Base-by-base conservation (phyloP, 306 rosid genomes). In the Cicer judaicum region DNA sequence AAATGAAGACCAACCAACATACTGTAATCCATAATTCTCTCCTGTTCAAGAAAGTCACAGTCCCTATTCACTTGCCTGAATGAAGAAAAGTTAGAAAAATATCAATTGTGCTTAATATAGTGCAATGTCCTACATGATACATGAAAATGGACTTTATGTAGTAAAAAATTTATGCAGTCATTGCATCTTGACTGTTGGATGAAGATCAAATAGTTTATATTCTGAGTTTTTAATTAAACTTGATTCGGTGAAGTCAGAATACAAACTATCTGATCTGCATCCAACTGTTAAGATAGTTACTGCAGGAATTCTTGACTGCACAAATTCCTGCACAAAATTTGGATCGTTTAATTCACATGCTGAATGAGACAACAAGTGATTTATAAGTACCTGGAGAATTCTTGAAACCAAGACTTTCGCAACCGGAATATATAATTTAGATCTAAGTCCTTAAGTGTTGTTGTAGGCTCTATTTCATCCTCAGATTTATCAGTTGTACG, bases 11-110 rank as follows among this genome's bases (percentile, higher is more conserved):
- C 99, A 38, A 95, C 87, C 88, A 95, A 71, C 82, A 95, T 88
- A 80, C 98, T 95, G 75, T 95, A 95, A 87, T 95, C 99, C 99
- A 95, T 95, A 68, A 95, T 95, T 79, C 97, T 87, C 84, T 95
- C 99, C 1, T 95, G 97, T 77, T 95, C 98, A 71, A 95, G 99
- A 82, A 95, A 90, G 68, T 88, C 96, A 63, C 98, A 95, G 80
- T 95, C 99, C 81, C 80, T 89, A 80, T 90, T 90, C 81, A 95
- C 96, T 90, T 95, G 99, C 90, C 99, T 94, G 89, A 83, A 75
- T 7, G 19, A 81, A 84, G 67, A 68, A 46, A 53, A 52, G 67
- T 72, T 66, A 49, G 29, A 74, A 80, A 24, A 61, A 12, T 61
- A 7, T 36, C 9, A 60, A 48, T 54, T 34, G 44, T 72, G 68